Base-by-base conservation (phyloP, 2,329 filamentous ascomycete species). In the Sporothrix pallida region DNA sequence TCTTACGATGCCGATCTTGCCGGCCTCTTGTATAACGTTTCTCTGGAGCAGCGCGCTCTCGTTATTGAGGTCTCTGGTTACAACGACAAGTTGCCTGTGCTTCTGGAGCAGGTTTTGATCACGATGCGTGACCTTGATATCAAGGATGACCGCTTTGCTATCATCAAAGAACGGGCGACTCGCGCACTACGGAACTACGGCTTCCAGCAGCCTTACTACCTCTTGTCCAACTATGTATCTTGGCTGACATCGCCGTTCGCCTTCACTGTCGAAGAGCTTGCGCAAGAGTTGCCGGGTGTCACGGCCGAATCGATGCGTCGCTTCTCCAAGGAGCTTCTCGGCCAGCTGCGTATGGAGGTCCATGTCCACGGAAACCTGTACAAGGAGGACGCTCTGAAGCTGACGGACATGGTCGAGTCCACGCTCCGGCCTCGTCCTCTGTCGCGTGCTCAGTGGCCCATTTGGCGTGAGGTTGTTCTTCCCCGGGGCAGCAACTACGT, bases 1-100 rank as follows among this genome's bases (percentile, higher is more conserved):
- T 93, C 95, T 0, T 99, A 99, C 79, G 95, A 98, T 81, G 96
- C 96, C 0, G 95, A 98, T 79, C 88, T 99, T 74, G 94, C 96
- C 8, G 96, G 96, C 0, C 83, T 99, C 62, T 89, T 93, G 75
- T 98, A 98, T 80, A 90, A 88, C 54, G 88, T 98, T n/a, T 86
- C 86, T 3, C 87, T 92, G 37, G 92, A 93, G 78, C 87, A 88
- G 3, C 88, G 90, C 46, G 95, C 95, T 0, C 81, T 98, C 44
- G 91, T 93, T 74, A 84, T 98, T 56, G 90, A 92, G 15, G 88
- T 98, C 3, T 91, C 90, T 42, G 96, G 96, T 0, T 99, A 98
- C 84, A 99, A 98, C 78, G 96, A 99, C 82, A 99, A 99, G 84
- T 90, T 99, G 79, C 86, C 92, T 0, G 94, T 98, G 0, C 87